Conservation (phyloP, 2,329 filamentous ascomycete genomes). For the Parafenestella ontariensis region DNA sequence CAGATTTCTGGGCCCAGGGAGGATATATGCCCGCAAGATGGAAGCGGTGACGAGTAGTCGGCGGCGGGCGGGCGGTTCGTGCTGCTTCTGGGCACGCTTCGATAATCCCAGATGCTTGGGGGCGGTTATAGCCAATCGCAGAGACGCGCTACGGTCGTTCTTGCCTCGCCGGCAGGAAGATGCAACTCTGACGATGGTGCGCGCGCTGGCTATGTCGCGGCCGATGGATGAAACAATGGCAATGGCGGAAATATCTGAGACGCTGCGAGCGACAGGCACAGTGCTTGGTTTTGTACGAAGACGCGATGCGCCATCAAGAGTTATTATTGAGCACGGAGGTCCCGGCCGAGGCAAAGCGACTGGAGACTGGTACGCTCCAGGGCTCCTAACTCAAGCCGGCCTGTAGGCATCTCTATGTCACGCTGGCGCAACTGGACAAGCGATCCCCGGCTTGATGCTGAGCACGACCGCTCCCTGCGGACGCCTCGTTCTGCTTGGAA, state of each 20-base stretch:
- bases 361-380: not conserved
- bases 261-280: not conserved
- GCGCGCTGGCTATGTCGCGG: not conserved
- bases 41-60: constrained; percentile 36
- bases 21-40: constrained; percentile 28
- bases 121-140: constrained; percentile 29
- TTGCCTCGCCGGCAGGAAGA: constrained; percentile 27
- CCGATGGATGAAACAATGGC: no score
- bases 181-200: constrained; percentile 36
- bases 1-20: constrained; percentile 22
- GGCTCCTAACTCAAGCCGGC: not conserved
- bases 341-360: constrained; percentile 6
- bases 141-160: constrained; percentile 30
- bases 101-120: constrained; percentile 24
- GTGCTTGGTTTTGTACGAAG: no score
- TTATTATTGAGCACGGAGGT: not conserved
- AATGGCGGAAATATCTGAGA: constrained; percentile 4
- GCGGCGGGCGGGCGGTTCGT: constrained; percentile 18
- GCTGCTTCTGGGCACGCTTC: constrained; percentile 22
- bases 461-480: not conserved
- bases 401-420: not conserved
- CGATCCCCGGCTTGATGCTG: not conserved
- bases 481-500: not conserved
- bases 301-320: not conserved
- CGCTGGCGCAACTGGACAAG: not conserved